A percentile compares a stretch with the other conserved stretches of the same genome.
Evolutionary conservation across 768 basidiomycete species (phyloP).

Genomic region (Clitopilus passeckerianus): DNA sequence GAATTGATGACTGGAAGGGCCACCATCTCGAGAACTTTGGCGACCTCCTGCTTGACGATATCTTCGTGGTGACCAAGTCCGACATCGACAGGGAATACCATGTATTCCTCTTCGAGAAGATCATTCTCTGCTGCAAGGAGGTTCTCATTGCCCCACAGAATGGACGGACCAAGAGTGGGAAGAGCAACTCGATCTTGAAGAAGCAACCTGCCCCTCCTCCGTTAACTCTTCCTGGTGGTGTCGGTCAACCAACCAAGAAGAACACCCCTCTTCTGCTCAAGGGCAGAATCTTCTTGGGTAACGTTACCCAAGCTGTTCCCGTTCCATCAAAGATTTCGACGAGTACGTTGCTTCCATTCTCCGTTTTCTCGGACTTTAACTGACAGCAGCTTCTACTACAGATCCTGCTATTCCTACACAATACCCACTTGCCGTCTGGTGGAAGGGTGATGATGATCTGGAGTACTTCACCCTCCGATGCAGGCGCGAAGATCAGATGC

Average conservation of each 20-base stretch:
- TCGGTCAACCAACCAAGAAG: conserved; percentile 62
- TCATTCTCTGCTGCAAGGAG: conserved; percentile 98
- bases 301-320: conserved; percentile 80
- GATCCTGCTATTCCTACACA: conserved; percentile 48
- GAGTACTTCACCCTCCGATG: conserved; percentile 95
- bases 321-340: conserved; percentile 50
- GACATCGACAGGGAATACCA: conserved; percentile 97
- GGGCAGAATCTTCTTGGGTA: conserved; percentile 95
- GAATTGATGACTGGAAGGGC: conserved; percentile 99
- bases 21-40: conserved; percentile 95
- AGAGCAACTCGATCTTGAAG: conserved; percentile 87
- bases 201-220: conserved; percentile 58
- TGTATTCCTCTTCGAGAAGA: conserved; percentile 98
- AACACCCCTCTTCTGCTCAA: conserved; percentile 84
- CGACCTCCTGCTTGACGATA: conserved; percentile 88
- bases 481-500: conserved; percentile 86
- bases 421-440: conserved; percentile 86
- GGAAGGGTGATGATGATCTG: conserved; percentile 90
- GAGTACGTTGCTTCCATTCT: conserved; percentile 39
- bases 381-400: conserved; percentile 15
- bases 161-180: conserved; percentile 64
- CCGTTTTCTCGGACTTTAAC: conserved; percentile 5
- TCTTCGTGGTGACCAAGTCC: conserved; percentile 93
- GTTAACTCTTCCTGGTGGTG: conserved; percentile 42
- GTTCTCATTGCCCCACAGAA: conserved; percentile 53